Percentiles rank a stretch among this genome's conserved stretches.
phyloP scores from a whole-genome alignment of 2,329 filamentous ascomycete genomes.

The Ophiostoma angusticollis region DNA sequence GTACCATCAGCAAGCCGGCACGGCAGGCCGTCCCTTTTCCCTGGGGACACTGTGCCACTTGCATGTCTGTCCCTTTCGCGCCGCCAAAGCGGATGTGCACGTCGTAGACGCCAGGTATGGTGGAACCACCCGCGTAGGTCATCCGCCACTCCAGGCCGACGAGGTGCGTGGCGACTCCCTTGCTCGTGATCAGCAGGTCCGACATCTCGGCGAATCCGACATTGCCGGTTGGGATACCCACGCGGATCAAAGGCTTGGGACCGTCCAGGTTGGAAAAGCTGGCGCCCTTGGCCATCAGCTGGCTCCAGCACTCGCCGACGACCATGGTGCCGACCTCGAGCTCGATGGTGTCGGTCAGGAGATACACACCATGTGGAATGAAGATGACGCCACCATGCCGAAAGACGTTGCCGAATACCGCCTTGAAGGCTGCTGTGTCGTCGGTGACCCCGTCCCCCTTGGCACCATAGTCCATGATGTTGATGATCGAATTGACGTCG shows the following conservation, averaged over 20 bases:
- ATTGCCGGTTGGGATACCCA: too few species aligned
- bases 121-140: too few species aligned
- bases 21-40: slow-evolving; percentile 42
- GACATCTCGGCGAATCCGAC: too few species aligned
- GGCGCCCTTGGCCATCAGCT: too few species aligned
- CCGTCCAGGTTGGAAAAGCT: too few species aligned
- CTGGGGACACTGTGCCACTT: slow-evolving; percentile 45
- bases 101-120: slow-evolving; percentile 27
- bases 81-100: slow-evolving; percentile 63
- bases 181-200: too few species aligned
- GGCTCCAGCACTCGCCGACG: too few species aligned
- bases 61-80: slow-evolving; percentile 52
- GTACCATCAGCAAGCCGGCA: slow-evolving; percentile 40
- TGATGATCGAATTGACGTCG: slow-evolving; percentile 44
- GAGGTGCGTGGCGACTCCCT: slow-evolving; percentile 49
- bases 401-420: slow-evolving; percentile 38
- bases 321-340: too few species aligned
- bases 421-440: slow-evolving; percentile 47
- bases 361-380: slow-evolving; percentile 45
- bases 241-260: too few species aligned
- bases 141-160: slow-evolving; percentile 29
- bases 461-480: slow-evolving; percentile 22
- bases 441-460: slow-evolving; percentile 43
- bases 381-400: slow-evolving; percentile 37
- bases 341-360: too few species aligned